Base-by-base conservation (phyloP, 768 basidiomycete genomes). In the Hebeloma cylindrosporum region DNA sequence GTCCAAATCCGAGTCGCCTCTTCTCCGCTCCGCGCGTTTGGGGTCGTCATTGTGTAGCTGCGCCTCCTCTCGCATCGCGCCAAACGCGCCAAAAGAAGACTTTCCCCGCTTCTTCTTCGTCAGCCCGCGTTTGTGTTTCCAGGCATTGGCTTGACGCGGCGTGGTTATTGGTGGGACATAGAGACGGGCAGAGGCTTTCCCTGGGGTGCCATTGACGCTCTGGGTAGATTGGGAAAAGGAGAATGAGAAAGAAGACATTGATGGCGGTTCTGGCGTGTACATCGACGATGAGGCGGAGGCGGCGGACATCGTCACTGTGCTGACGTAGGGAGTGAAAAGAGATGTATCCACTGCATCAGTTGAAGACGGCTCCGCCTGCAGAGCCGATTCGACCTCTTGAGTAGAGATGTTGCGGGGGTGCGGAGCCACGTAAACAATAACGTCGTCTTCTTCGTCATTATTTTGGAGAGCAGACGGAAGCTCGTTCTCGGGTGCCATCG, bases 361-460 rank as follows among this genome's bases (percentile, higher is more conserved):
- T 34, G 27, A 25, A 13, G 34, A 35, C 9, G 3, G 20, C 20
- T 41, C 16, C 4, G 20, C 17, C 14, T 6, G 18, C 1, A 27
- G 27, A 5, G 8, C 22, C 7, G 29, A 14, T 34, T 34, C 31
- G 1, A 20, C 56, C 33, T 13, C 45, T 48, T 43, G 40, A 5
- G 36, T 29, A 2, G 48, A 37, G 14, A 14, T 17, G 21, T 48
- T 42, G 17, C 83, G 77, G 4, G 86, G 87, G 56, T 85, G 77
- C 0, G 88, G 87, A 0, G 86, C 85, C 18, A 80, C 82, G 56
- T 89, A 89, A 7, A 90, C 86, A 43, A 90, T 88, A 3, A 77
- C 58, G 44, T 90, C 88, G 14, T 85, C 83, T 22, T 81, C 80
- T 5, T 66, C 64, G 9, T 65, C 63, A 7, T n/a, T n/a, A n/a